These are phyloP conservation scores for Clavispora carvajalis DNA, from an alignment of 805 yeast genomes.

Conservation along the genomic window DNA sequence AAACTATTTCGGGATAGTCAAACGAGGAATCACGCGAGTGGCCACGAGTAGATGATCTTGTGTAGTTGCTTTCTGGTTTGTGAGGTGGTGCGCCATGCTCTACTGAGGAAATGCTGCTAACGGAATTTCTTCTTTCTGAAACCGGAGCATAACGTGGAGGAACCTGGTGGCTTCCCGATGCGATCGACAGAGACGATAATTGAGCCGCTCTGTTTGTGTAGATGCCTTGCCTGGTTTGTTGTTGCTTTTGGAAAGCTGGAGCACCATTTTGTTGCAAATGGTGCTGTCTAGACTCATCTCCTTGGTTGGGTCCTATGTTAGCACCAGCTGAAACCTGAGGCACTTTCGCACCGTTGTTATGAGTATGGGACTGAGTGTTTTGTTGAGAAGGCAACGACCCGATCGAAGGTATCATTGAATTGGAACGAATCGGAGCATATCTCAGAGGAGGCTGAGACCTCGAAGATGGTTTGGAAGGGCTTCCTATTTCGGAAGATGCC, in stretches of 20 bases:
- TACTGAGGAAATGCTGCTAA: background rate
- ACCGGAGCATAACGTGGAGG: background rate
- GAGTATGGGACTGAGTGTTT: no score
- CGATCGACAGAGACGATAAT: slow-evolving; percentile 17
- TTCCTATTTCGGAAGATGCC: slow-evolving; percentile 7
- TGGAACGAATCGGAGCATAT: slow-evolving; percentile 5
- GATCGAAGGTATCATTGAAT: slow-evolving; percentile 1
- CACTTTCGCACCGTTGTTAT: background rate
- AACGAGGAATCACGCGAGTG: background rate
- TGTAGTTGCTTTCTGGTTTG: background rate
- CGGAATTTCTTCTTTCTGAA: background rate
- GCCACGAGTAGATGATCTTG: background rate
- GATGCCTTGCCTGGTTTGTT: background rate
- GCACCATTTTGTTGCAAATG: background rate
- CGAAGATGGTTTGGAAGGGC: slow-evolving; percentile 7
- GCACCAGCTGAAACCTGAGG: background rate
- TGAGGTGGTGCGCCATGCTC: background rate
- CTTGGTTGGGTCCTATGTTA: background rate
- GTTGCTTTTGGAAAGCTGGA: background rate
- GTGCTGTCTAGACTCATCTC: background rate
- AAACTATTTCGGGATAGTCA: background rate
- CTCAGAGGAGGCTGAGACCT: slow-evolving; percentile 6
- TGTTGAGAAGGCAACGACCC: no score
- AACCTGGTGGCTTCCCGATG: slow-evolving; percentile 6
- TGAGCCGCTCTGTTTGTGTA: slow-evolving; percentile 12